Evolutionary conservation across 192 early-diverging fungal genomes (phyloP).

Genomic region (Umbelopsis isabellina): DNA sequence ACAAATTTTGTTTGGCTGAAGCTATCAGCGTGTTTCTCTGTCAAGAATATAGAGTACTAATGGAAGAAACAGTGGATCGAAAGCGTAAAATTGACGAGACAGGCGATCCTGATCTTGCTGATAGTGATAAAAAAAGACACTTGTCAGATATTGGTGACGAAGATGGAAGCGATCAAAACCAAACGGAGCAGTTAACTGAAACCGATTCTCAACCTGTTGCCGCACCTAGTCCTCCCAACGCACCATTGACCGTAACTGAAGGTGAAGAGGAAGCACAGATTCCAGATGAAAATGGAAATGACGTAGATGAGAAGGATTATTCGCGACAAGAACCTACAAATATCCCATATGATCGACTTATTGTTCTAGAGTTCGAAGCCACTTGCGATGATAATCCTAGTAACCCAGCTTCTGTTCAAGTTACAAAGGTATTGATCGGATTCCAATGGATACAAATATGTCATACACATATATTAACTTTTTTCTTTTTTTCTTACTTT

Average conservation of each 20-base stretch:
- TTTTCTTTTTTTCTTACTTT: background rate
- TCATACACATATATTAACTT: background rate
- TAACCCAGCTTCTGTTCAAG: slow-evolving; percentile 56
- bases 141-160: background rate
- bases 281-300: background rate
- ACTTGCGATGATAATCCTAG: slow-evolving; percentile 75
- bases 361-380: slow-evolving; percentile 69
- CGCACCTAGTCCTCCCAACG: no score
- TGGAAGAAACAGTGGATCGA: slow-evolving; percentile 4
- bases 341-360: slow-evolving; percentile 55
- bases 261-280: no score
- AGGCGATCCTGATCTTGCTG: background rate
- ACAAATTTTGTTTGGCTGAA: background rate
- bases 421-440: slow-evolving; percentile 46
- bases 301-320: slow-evolving; percentile 7
- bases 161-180: background rate
- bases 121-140: background rate
- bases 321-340: slow-evolving; percentile 12
- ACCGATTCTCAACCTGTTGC: no score
- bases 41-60: background rate
- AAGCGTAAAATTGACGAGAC: slow-evolving; percentile 26
- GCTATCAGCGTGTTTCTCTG: background rate
- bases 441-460: background rate
- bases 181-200: background rate
- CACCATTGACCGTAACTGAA: no score